phyloP scores from a whole-genome alignment of 179 eudicot genomes.

The Pouteria campechiana region DNA sequence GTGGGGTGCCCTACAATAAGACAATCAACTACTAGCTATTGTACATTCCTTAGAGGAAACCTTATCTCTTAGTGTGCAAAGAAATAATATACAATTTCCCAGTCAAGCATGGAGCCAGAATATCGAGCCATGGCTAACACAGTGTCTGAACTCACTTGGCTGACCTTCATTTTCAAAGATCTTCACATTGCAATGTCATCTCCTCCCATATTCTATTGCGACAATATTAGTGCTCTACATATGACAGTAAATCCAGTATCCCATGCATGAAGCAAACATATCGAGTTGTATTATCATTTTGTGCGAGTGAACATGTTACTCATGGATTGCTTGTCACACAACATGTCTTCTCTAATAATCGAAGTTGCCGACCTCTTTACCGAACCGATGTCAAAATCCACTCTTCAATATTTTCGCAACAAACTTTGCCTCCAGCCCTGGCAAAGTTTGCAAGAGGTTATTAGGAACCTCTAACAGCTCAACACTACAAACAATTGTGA shows the following conservation, averaged over 20 bases:
- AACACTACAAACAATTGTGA: too few species aligned
- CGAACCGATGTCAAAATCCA: too few species aligned
- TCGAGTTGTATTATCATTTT: neutral
- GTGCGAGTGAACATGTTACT: neutral
- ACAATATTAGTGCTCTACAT: neutral
- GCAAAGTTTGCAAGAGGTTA: too few species aligned
- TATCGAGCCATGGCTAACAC: neutral
- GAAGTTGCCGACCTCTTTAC: too few species aligned
- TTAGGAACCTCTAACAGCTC: too few species aligned
- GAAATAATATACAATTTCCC: neutral
- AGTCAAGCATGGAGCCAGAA: constrained; percentile 1
- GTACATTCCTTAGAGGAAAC: neutral
- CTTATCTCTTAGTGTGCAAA: neutral
- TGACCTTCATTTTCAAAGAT: neutral
- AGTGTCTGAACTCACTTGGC: neutral
- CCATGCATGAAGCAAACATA: constrained; percentile 2
- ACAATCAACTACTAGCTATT: neutral
- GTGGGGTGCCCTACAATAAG: neutral
- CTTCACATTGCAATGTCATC: neutral
- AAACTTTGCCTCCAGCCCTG: too few species aligned
- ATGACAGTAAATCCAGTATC: neutral
- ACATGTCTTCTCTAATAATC: too few species aligned
- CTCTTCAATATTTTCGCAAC: too few species aligned
- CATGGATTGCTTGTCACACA: neutral
- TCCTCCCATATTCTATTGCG: neutral